A percentile compares a stretch with the other conserved stretches of the same genome.
Evolutionary conservation across 805 yeast genomes (phyloP).

Genomic region (Lipomyces kockii): DNA sequence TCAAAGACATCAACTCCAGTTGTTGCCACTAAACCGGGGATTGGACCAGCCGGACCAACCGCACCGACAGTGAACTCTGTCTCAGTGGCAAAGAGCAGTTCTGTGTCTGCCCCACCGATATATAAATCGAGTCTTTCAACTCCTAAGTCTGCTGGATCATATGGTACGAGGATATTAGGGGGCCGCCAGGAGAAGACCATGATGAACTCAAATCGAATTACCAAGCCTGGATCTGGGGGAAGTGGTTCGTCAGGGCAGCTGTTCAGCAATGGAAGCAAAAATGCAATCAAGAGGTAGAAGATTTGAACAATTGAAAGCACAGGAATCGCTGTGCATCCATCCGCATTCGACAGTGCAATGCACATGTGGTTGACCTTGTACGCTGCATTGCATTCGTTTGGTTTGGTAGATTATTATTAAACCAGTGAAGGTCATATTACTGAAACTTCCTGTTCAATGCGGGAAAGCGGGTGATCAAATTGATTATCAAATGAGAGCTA

Average conservation of each 20-base stretch:
- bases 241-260: neutral
- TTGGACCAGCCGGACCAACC: neutral
- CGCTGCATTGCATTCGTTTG: neutral
- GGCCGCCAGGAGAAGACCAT: neutral
- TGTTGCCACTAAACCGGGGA: neutral
- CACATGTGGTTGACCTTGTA: neutral
- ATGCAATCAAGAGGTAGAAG: neutral
- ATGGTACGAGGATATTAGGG: neutral
- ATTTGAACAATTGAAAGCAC: neutral
- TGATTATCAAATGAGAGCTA: too few species aligned
- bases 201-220: neutral
- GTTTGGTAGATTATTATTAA: too few species aligned
- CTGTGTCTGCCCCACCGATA: neutral
- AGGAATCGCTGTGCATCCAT: neutral
- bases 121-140: neutral
- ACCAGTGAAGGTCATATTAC: neutral
- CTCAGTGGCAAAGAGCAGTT: neutral
- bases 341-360: neutral
- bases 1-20: neutral
- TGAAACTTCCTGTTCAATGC: neutral
- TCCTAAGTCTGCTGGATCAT: neutral
- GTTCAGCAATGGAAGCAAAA: neutral
- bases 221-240: neutral
- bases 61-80: neutral
- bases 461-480: neutral